Evolutionary conservation across 371 early-diverging fungal species (phyloP), one percentile per base, ranked within the genome.

Genomic region (Rhizopus arrhizus): DNA sequence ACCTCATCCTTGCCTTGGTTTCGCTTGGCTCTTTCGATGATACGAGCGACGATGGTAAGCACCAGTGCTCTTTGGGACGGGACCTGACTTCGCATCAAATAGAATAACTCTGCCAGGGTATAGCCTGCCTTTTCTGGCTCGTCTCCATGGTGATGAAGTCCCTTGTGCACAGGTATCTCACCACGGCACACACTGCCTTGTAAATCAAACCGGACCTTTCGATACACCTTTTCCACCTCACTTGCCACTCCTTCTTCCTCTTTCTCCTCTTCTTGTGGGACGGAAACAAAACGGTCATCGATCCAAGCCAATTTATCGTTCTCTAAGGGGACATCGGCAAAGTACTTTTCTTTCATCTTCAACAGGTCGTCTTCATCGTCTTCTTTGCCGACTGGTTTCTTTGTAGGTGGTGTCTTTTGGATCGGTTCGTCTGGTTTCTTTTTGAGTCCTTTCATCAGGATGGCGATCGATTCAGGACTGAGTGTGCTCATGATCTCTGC

Each of bases 91-190:
- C 92, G 88, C 31, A 85, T 80, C 35, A 96, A 76, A 64, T 91
- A 85, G 36, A 92, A 74, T 5, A 96, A 65, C 71, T 96, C 96
- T 0, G 87, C 83, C 2, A 95, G 66, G 0, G 95, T 92, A 72
- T 96, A 96, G 5, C 95, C 95, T 10, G 96, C 87, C 57, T 83
- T 79, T 2, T 86, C 86, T 3, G 95, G 92, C 31, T 91, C 85
- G 22, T 88, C 87, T 5, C 94, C 94, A 64, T 96, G 96, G 66
- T 96, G 95, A 74, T 95, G 93, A 5, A 96, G 75, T 3, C 92
- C 95, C 2, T 73, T 65, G 58, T 88, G 79, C 0, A 75, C 65
- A 3, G 93, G 89, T 2, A 89, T 68, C 2, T 87, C 80, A 0
- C 58, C 62, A 1, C 73, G 73, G 10, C 94, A 61, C 1, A 88